Base-by-base conservation (phyloP, 2,329 filamentous ascomycete genomes). In the Xylariaceae sp. region DNA sequence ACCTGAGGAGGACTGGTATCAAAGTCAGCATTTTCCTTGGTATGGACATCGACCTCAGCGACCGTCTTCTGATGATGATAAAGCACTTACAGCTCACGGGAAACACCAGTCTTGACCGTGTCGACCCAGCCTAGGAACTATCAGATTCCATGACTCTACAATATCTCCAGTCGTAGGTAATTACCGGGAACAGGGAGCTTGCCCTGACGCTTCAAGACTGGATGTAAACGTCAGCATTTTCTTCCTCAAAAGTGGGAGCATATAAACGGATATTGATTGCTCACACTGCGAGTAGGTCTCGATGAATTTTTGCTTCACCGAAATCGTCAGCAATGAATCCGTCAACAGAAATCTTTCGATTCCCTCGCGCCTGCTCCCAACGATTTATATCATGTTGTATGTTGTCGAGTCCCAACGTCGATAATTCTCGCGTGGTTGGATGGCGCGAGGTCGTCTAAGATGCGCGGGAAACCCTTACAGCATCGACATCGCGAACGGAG, bases 101-200 rank as follows among this genome's bases (percentile, higher is more conserved):
- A 88, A 74, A 87, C 84, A 71, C 90, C 92, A 68, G 92, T 96
- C 88, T 99, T 99, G 81, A 97, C 94, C 72, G 92, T 96, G 76
- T 99, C 94, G 76, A 96, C 92, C 92, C 92, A 97, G 29, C 54
- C 52, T 57, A 42, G 44, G 40, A 30, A 9, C 12, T 48, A 30
- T 47, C 47, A 49, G 45, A 44, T 26, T 12, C 39, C 40, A 22
- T 22, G 26, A 26, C 37, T n/a, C n/a, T n/a, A n/a, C 43, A 26
- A 39, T 21, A 18, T 46, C 43, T 55, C 40, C 80, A 8, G 32
- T 15, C 13, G 9, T 10, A 13, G 46, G 22, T 26, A 44, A 43
- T 73, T 84, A 92, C 88, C 88, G 75, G 89, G 89, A 71, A 92
- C 89, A 73, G 88, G 87, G 68, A 94, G 87, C 82, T 92, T 92